phyloP scores from a whole-genome alignment of 2,329 filamentous ascomycete genomes.

The Arthrobotrys entomopaga region DNA sequence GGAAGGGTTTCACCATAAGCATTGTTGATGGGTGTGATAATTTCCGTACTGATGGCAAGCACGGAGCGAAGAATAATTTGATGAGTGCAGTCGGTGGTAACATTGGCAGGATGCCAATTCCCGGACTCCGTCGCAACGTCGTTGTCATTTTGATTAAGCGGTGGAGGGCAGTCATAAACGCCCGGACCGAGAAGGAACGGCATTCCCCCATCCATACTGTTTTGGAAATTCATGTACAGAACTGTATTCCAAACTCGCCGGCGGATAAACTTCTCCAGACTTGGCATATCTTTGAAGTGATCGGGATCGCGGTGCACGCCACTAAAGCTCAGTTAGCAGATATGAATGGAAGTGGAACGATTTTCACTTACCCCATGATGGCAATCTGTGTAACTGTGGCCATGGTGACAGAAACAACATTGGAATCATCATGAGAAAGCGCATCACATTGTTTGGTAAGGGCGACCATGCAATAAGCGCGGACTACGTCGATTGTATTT shows the following conservation, averaged over 20 bases:
- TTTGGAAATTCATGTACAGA: conserved; percentile 54
- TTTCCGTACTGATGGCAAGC: conserved; percentile 36
- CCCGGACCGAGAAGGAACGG: conserved; percentile 37
- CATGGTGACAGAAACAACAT: conserved; percentile 44
- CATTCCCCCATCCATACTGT: conserved; percentile 54
- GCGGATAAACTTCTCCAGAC: conserved; percentile 36
- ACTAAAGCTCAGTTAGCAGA: conserved; percentile 1
- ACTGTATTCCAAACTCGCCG: conserved; percentile 49
- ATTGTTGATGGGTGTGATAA: conserved; percentile 50
- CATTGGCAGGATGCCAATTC: conserved; percentile 24
- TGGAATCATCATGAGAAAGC: conserved; percentile 46
- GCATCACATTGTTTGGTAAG: conserved; percentile 50
- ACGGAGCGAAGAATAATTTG: conserved; percentile 51
- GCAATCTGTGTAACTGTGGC: conserved; percentile 51
- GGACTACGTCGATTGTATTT: conserved; percentile 38
- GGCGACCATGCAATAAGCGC: conserved; percentile 46
- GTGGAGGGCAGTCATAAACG: conserved; percentile 49
- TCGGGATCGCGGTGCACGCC: conserved; percentile 49
- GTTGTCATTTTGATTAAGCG: conserved; percentile 43
- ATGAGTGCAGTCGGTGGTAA: conserved; percentile 41
- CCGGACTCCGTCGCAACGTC: conserved; percentile 23
- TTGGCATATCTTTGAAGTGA: conserved; percentile 49
- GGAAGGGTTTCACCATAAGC: conserved; percentile 35
- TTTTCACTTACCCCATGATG: conserved; percentile 30
- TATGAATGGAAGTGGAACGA: background rate